phyloP scores from a whole-genome alignment of 345 rosid genomes.

The Citrus reticulata region DNA sequence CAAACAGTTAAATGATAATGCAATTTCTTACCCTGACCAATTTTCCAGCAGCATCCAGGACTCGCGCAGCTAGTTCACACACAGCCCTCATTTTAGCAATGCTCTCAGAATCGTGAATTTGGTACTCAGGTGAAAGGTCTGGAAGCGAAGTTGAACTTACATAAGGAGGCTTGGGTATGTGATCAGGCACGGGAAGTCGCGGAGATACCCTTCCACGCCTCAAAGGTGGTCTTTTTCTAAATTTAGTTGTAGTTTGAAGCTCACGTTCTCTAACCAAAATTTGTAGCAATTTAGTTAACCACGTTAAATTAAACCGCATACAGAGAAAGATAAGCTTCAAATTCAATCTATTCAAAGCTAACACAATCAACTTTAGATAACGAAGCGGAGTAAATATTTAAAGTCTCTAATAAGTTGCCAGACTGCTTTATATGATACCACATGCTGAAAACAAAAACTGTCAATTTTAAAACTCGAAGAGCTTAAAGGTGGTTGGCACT shows the following conservation, averaged over 20 bases:
- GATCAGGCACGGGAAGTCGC: slow-evolving; percentile 72
- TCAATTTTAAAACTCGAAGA: not conserved
- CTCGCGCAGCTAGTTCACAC: slow-evolving; percentile 90
- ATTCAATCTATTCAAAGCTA: not conserved
- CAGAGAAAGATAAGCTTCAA: not conserved
- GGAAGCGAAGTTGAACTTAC: slow-evolving; percentile 53
- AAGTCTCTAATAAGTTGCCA: not conserved
- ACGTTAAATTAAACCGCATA: not conserved
- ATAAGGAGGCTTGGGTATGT: slow-evolving; percentile 80
- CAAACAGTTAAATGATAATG: not conserved
- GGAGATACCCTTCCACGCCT: slow-evolving; percentile 85
- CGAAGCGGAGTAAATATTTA: not conserved
- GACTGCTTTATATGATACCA: not conserved
- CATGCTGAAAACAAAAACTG: not conserved
- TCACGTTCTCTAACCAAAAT: slow-evolving; percentile 48
- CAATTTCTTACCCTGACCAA: slow-evolving; percentile 61
- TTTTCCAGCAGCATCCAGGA: slow-evolving; percentile 69
- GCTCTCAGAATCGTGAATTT: slow-evolving; percentile 73
- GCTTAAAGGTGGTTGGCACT: not conserved
- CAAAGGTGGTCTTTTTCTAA: slow-evolving; percentile 53
- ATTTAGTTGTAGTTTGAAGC: slow-evolving; percentile 35
- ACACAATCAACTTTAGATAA: not conserved
- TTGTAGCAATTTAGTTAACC: not conserved
- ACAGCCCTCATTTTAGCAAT: slow-evolving; percentile 76
- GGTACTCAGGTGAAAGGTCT: slow-evolving; percentile 56